A percentile compares a stretch with the other conserved stretches of the same genome.
Evolutionary conservation across 108 stramenopile species (phyloP).

Genomic region (Epithemia pelagica): DNA sequence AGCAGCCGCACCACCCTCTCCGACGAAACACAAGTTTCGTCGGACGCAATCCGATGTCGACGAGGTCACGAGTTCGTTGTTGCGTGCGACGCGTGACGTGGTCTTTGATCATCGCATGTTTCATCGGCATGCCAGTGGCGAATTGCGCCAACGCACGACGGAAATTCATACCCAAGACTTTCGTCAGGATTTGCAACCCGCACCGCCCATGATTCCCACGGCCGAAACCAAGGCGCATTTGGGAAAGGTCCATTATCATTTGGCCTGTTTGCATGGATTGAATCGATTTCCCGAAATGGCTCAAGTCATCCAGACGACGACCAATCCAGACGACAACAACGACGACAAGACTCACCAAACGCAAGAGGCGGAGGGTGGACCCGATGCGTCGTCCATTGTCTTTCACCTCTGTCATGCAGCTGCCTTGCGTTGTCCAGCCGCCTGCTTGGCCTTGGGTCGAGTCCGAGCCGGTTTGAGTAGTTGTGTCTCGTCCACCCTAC

Average conservation of each 20-base stretch:
- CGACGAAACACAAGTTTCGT: background rate
- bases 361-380: constrained; percentile 28
- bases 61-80: constrained; percentile 43
- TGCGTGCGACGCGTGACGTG: constrained; percentile 42
- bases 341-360: background rate
- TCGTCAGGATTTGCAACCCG: constrained; percentile 3
- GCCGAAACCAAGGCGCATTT: constrained; percentile 49
- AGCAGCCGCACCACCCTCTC: no score
- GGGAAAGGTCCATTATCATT: constrained; percentile 69
- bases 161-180: background rate
- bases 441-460: constrained; percentile 61
- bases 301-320: background rate
- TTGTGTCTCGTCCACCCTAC: constrained; percentile 40
- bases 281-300: constrained; percentile 57
- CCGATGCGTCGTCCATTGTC: constrained; percentile 59
- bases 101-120: constrained; percentile 32
- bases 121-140: constrained; percentile 50
- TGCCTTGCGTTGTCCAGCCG: constrained; percentile 35
- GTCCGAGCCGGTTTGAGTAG: constrained; percentile 51
- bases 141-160: constrained; percentile 30
- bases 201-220: constrained; percentile 39
- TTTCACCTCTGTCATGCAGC: constrained; percentile 68
- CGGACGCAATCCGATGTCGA: constrained; percentile 38
- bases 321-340: background rate
- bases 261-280: constrained; percentile 59